These are phyloP conservation scores for Eucalyptus cloeziana DNA, from an alignment of 345 rosid genomes.

Conservation along the genomic window DNA sequence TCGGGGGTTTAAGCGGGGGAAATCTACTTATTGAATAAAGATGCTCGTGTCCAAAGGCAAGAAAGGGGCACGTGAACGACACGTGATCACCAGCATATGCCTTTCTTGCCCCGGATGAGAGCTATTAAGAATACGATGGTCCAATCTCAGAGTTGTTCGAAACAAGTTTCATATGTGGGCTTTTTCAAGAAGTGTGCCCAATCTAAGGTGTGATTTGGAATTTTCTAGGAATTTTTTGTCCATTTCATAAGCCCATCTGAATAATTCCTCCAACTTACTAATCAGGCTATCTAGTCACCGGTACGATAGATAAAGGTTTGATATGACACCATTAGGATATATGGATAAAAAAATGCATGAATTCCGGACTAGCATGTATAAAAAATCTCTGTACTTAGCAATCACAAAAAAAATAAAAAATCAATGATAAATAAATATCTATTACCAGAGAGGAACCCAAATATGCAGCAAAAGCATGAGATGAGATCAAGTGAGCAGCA, in stretches of 20 bases:
- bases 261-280: not conserved
- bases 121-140: not conserved
- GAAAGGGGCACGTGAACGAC: not conserved
- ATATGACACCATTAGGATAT: not conserved
- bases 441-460: not conserved
- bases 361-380: not conserved
- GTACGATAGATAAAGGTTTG: not conserved
- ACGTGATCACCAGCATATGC: not conserved
- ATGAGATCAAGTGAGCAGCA: not conserved
- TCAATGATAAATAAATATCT: not conserved
- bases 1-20: not conserved
- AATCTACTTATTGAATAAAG: not conserved
- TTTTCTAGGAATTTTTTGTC: rapidly evolving
- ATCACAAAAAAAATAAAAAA: not conserved
- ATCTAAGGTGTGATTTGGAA: not conserved
- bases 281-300: not conserved
- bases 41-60: not conserved
- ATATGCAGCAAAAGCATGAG: not conserved
- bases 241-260: rapidly evolving
- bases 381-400: not conserved
- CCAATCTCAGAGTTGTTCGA: not conserved
- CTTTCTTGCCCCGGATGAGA: not conserved
- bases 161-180: not conserved
- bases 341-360: not conserved
- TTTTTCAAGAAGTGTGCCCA: not conserved